Evolutionary conservation across 352 stramenopile genomes (phyloP), one percentile per base, ranked within the genome.

Genomic region (Lagenidium sp.): DNA sequence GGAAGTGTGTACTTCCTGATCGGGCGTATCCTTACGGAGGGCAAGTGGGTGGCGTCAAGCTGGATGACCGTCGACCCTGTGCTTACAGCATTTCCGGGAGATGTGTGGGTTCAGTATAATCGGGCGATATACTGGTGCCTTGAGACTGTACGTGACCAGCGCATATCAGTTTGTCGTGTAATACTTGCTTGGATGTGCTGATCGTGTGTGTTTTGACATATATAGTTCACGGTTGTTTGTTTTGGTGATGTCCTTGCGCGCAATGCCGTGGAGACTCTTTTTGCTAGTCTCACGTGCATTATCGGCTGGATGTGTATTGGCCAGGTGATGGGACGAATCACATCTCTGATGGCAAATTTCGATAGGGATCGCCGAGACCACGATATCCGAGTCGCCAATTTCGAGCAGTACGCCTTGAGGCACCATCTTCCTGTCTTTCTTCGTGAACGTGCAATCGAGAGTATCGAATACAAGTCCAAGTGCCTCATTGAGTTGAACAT

Each of bases 121-220:
- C 75, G 75, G 31, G 55, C 72, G n/a, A 71, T 88, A 51, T 88
- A 88, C 20, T 88, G 75, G 75, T 85, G 65, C 25, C 57, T 88
- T 11, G 82, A 66, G 0, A 67, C 75, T 36, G 74, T 86, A 63
- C 37, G 66, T 70, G 4, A n/a, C n/a, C n/a, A n/a, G n/a, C n/a
- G n/a, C n/a, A n/a, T n/a, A n/a, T n/a, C n/a, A n/a, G n/a, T n/a
- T n/a, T n/a, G n/a, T n/a, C n/a, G n/a, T n/a, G n/a, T n/a, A n/a
- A n/a, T n/a, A n/a, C n/a, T n/a, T n/a, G n/a, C n/a, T n/a, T n/a
- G n/a, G n/a, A n/a, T n/a, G n/a, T n/a, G n/a, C n/a, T n/a, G n/a
- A n/a, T n/a, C n/a, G n/a, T n/a, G n/a, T n/a, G n/a, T n/a, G n/a
- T n/a, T n/a, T n/a, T n/a, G n/a, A n/a, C n/a, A n/a, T 20, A 41